A percentile compares a stretch with the other conserved stretches of the same genome.
Evolutionary conservation across 2,329 filamentous ascomycete genomes (phyloP).

Genomic region (Xylariaceae sp.): DNA sequence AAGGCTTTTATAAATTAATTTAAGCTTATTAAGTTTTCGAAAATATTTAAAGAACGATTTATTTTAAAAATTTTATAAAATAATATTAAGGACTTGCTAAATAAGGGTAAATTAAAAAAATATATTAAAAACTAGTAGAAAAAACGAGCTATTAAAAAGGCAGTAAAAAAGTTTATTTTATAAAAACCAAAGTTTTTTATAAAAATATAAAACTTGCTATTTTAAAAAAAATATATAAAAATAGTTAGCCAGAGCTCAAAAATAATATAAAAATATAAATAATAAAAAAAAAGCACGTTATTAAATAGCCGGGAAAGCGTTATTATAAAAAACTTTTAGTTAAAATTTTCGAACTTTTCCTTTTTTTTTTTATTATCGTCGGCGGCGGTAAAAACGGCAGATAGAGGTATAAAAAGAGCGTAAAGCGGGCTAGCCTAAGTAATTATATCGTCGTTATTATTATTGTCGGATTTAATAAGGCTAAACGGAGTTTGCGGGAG

Average conservation of each 20-base stretch:
- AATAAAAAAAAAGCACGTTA: too few species aligned
- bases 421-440: too few species aligned
- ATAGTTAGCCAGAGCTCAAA: too few species aligned
- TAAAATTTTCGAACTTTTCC: not conserved
- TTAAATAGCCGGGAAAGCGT: too few species aligned
- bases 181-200: not conserved
- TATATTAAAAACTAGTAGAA: too few species aligned
- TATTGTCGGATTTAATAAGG: too few species aligned
- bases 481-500: too few species aligned
- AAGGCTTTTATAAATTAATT: not conserved
- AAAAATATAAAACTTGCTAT: not conserved
- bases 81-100: not conserved
- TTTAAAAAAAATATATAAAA: conserved; percentile 1
- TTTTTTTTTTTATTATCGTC: not conserved
- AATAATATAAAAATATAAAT: too few species aligned
- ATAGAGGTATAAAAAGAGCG: not conserved
- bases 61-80: not conserved
- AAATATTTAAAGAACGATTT: not conserved
- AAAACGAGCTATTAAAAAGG: not conserved
- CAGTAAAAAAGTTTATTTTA: not conserved
- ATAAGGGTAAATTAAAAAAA: not conserved
- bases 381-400: not conserved
- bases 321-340: not conserved
- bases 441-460: too few species aligned
- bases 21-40: not conserved